Evolutionary conservation across 73 alveolate genomes (phyloP).

Genomic region (Paramecium caudatum): DNA sequence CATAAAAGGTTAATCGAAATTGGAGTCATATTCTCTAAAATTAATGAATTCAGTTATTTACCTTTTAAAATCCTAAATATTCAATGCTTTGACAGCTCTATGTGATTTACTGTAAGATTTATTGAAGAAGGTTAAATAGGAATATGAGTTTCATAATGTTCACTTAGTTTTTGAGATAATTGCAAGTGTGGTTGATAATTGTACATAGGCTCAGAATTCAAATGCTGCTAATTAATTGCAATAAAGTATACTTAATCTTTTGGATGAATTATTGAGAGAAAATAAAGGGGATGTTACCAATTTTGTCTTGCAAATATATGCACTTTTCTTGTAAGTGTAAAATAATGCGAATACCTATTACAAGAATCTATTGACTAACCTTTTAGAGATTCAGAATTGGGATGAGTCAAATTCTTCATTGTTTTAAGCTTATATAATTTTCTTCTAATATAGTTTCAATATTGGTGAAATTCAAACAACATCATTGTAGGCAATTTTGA

Average conservation of each 20-base stretch:
- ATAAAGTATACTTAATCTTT: conserved; percentile 22
- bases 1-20: background rate
- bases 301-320: conserved; percentile 65
- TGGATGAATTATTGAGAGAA: conserved; percentile 63
- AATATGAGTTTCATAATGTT: conserved; percentile 69
- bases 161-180: conserved; percentile 57
- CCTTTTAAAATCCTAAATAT: background rate
- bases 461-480: background rate
- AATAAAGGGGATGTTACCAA: conserved; percentile 66
- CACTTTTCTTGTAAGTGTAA: conserved; percentile 39
- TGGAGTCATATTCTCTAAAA: conserved; percentile 56
- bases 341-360: conserved; percentile 45
- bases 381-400: conserved; percentile 69
- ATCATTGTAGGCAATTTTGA: background rate
- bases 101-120: conserved; percentile 56
- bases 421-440: conserved; percentile 64
- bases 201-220: background rate
- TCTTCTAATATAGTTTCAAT: conserved; percentile 46
- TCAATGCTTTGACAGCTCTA: conserved; percentile 46
- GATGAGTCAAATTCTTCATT: conserved; percentile 62
- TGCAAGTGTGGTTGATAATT: conserved; percentile 56
- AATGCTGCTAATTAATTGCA: conserved; percentile 57
- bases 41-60: background rate
- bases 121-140: conserved; percentile 53
- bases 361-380: background rate